Base-by-base conservation (phyloP, 805 yeast species). In the Jamesozyma piceae region DNA sequence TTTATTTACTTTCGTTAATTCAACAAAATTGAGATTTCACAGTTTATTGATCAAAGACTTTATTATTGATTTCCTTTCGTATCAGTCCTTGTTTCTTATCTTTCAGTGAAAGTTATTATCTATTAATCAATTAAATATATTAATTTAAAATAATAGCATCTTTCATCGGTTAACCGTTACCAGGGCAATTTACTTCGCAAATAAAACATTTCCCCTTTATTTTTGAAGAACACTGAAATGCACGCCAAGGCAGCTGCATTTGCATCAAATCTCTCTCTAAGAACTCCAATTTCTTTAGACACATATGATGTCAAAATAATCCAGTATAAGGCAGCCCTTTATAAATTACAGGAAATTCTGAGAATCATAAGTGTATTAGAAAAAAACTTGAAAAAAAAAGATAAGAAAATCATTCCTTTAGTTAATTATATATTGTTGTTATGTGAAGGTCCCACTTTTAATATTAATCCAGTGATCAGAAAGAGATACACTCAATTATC, bases 271-370 rank as follows among this genome's bases (percentile, higher is more conserved):
- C 63, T 66, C 10, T 50, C 50, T 10, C 41, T 60, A 11, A 61
- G 54, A 35, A 65, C 63, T 17, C 38, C 49, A 1, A 26, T 63
- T 11, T 47, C 58, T 11, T 46, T 77, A 43, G 74, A 72, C 50
- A 63, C 74, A 2, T 63, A 71, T 38, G 87, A 80, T 49, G 75
- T 78, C 13, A 72, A 72, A 46, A 66, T 77, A 19, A 58, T 80
- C 3, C 84, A 81, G 55, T 81, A 73, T 57, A 72, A 70, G 43
- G 75, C 75, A 50, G 74, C 78, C 9, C 62, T 72, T 2, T 54
- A 61, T 43, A 78, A 78, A 52, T 52, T 78, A 21, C 63, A 64
- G 30, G 58, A 60, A 28, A 55, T 73, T 37, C 45, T 62, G 3
- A 57, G 65, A 15, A 55, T 66, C 20, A 50, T 73, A n/a, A 57